phyloP scores from a whole-genome alignment of 2,329 filamentous ascomycete species.

The Epicoccum sorghinum region DNA sequence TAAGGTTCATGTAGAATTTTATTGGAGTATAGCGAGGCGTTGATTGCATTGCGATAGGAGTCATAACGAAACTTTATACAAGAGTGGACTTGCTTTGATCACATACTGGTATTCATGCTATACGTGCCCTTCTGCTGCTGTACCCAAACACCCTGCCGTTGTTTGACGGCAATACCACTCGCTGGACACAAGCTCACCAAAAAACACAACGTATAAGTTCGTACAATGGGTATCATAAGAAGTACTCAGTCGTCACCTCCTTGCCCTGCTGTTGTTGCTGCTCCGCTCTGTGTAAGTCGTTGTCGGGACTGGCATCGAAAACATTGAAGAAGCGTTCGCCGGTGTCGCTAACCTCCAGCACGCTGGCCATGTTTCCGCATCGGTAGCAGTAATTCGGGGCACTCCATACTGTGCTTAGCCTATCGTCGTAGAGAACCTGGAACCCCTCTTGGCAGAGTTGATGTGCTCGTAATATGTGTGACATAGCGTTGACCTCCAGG shows the following conservation, averaged over 20 bases:
- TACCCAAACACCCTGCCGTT: neutral
- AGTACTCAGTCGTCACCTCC: conserved; percentile 71
- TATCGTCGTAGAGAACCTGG: conserved; percentile 94
- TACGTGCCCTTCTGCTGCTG: neutral
- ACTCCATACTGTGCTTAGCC: conserved; percentile 95
- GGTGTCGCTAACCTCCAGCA: conserved; percentile 91
- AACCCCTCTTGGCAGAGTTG: conserved; percentile 98
- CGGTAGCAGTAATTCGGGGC: conserved; percentile 25
- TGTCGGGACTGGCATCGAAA: conserved; percentile 95
- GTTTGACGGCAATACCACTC: conserved; percentile 12
- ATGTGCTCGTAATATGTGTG: conserved; percentile 95
- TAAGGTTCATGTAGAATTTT: neutral
- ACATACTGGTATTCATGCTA: neutral
- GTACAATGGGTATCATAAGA: conserved; percentile 59
- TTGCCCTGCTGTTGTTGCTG: conserved; percentile 79
- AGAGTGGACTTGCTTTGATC: neutral
- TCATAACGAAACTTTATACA: neutral
- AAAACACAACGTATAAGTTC: conserved; percentile 19
- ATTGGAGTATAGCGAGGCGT: neutral
- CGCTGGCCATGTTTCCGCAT: conserved; percentile 96
- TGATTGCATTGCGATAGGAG: neutral
- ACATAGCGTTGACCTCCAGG: conserved; percentile 95
- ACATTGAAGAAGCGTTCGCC: conserved; percentile 97
- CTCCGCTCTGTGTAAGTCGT: conserved; percentile 84
- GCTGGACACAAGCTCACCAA: conserved; percentile 21